phyloP scores from a whole-genome alignment of 768 basidiomycete species.

The Inosperma sp. region DNA sequence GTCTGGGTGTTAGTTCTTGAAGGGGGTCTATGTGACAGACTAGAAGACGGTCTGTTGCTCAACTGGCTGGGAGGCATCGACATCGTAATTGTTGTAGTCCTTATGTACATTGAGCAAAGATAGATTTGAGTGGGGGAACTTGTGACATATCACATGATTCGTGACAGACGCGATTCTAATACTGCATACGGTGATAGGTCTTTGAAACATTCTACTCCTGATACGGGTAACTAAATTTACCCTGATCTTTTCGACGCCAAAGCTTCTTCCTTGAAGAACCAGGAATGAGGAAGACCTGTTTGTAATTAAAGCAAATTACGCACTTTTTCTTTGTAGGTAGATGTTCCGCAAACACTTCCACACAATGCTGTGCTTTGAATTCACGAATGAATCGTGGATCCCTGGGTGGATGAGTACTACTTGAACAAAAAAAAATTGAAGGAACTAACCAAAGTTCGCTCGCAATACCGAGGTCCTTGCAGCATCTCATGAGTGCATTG shows the following conservation, averaged over 20 bases:
- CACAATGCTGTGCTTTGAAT: constrained; percentile 80
- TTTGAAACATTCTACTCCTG: constrained; percentile 45
- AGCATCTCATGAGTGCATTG: constrained; percentile 96
- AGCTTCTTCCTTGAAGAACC: constrained; percentile 67
- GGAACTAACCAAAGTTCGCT: constrained; percentile 84
- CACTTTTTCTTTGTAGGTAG: constrained; percentile 86
- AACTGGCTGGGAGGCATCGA: constrained; percentile 25
- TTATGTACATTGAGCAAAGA: neutral
- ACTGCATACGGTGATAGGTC: neutral
- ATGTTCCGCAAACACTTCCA: constrained; percentile 86
- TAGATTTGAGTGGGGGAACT: neutral
- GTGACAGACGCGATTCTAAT: constrained; percentile 4
- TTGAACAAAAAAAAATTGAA: neutral
- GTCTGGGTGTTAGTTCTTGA: constrained; percentile 32
- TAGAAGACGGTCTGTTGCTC: constrained; percentile 20
- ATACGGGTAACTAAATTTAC: constrained; percentile 85
- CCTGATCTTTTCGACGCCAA: constrained; percentile 84
- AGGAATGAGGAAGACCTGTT: constrained; percentile 1
- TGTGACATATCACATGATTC: constrained; percentile 8
- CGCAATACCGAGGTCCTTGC: constrained; percentile 93
- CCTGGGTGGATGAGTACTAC: constrained; percentile 39
- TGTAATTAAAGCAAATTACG: constrained; percentile 26
- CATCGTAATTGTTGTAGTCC: constrained; percentile 12
- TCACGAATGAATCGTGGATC: constrained; percentile 93
- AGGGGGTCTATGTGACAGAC: constrained; percentile 17